Base-by-base conservation (phyloP, 352 stramenopile species). In the Peronosclerospora sorghi region DNA sequence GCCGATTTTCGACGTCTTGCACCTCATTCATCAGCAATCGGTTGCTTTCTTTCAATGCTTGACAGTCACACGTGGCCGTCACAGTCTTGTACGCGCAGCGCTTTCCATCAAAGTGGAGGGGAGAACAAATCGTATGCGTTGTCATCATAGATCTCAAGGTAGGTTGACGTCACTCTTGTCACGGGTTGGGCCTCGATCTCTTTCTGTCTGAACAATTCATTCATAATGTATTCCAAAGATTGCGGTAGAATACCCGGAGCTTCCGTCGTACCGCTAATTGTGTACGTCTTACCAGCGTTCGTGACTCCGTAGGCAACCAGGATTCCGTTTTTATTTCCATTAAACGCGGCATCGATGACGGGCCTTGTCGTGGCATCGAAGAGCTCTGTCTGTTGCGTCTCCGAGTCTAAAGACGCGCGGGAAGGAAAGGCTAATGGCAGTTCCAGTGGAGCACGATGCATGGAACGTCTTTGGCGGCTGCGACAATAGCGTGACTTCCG, bases 121-220 rank as follows among this genome's bases (percentile, higher is more conserved):
- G 77, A 67, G 26, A 98, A 61, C 20, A 99, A 59, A 61, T 99
- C 96, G 59, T 93, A 98, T 12, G 98, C 80, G 35, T 98, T 92
- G 47, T 99, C 95, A 54, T 98, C 98, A 76, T 99, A 98, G 47
- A 99, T 95, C 62, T 99, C 95, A n/a, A 98, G 70, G 59, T 97
- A 98, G 37, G 87, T 97, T 40, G 96, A 83, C 35, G 72, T 83
- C 42, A 90, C 54, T 34, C 62, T 50, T 9, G 56, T 70, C 9
- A 83, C 54, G 0, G 61, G 53, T 30, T 56, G 41, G 12, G 51
- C 57, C 13, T 70, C 52, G 1, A 63, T 65, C 15, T 76, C 54
- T 48, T 72, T 76, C 32, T 68, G 51, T 15, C 56, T 56, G 27
- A 62, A 72, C 19, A 91, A 51, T 30, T 89, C 54, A 13, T 74